Evolutionary conservation across 805 yeast species (phyloP).

Genomic region (Danielia reshetovae): DNA sequence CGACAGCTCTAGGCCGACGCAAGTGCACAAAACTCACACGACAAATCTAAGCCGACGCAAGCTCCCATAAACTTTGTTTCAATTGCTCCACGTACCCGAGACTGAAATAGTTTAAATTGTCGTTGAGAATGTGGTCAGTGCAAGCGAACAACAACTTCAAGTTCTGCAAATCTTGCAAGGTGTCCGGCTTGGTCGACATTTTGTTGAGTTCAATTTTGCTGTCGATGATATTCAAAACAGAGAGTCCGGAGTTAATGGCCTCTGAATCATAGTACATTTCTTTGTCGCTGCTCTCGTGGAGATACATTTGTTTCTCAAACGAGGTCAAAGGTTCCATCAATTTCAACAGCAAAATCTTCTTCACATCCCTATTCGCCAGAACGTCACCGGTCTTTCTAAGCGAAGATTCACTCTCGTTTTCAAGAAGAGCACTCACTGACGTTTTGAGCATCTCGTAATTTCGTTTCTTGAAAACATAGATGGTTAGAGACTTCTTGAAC

Average conservation of each 20-base stretch:
- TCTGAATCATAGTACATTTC: slow-evolving; percentile 14
- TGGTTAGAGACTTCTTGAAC: slow-evolving; percentile 42
- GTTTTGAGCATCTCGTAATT: slow-evolving; percentile 37
- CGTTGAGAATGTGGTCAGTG: slow-evolving; percentile 41
- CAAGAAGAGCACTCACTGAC: slow-evolving; percentile 29
- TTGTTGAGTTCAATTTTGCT: slow-evolving; percentile 48
- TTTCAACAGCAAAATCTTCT: slow-evolving; percentile 19
- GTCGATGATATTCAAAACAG: slow-evolving; percentile 47
- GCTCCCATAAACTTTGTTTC: slow-evolving; percentile 41
- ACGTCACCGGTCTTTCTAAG: slow-evolving; percentile 26
- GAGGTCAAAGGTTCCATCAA: slow-evolving; percentile 20
- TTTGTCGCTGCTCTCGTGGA: slow-evolving; percentile 22
- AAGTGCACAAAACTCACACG: too few species aligned
- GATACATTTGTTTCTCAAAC: slow-evolving; percentile 29
- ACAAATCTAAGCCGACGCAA: slow-evolving; percentile 1
- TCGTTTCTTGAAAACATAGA: slow-evolving; percentile 49
- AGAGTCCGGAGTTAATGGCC: slow-evolving; percentile 30
- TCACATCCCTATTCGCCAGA: slow-evolving; percentile 22
- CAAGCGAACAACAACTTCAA: slow-evolving; percentile 58
- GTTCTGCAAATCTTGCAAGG: slow-evolving; percentile 59
- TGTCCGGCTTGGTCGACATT: slow-evolving; percentile 39
- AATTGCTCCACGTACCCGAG: slow-evolving; percentile 51
- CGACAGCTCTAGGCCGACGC: too few species aligned
- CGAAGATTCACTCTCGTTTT: slow-evolving; percentile 29
- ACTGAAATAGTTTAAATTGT: slow-evolving; percentile 42